A percentile compares a stretch with the other conserved stretches of the same genome.
These are phyloP conservation scores for Rutstroemia sp. DNA, from an alignment of 2,329 filamentous ascomycete species.

Conservation along the genomic window DNA sequence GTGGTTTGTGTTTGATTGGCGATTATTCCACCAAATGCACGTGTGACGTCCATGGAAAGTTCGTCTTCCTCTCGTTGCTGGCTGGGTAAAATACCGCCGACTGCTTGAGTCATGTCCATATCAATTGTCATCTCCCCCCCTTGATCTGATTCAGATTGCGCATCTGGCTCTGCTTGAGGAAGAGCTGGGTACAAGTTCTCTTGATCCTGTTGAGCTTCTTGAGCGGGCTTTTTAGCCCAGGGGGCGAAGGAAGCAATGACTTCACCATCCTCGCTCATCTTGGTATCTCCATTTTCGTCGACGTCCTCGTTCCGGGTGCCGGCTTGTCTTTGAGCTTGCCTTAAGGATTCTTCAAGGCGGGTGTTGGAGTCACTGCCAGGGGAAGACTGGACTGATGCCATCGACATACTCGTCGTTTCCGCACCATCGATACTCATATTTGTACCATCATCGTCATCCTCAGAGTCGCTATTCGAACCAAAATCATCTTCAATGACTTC, in stretches of 20 bases:
- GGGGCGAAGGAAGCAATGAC: constrained; percentile 67
- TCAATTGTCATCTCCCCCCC: constrained; percentile 44
- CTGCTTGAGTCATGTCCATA: constrained; percentile 48
- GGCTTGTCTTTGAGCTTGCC: constrained; percentile 67
- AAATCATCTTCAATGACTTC: constrained; percentile 40
- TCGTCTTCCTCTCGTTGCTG: constrained; percentile 34
- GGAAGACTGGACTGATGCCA: constrained; percentile 52
- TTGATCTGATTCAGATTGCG: constrained; percentile 18
- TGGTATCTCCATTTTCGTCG: constrained; percentile 45
- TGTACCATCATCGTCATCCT: constrained; percentile 69
- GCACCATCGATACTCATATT: constrained; percentile 69
- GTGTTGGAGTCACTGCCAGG: constrained; percentile 59
- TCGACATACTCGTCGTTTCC: constrained; percentile 63
- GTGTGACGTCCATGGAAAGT: constrained; percentile 92
- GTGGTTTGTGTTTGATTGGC: constrained; percentile 16
- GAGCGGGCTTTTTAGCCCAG: constrained; percentile 54
- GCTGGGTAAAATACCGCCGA: constrained; percentile 42
- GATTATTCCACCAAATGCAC: constrained; percentile 73
- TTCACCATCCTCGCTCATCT: constrained; percentile 51
- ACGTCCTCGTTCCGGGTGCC: constrained; percentile 63
- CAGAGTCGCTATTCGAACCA: constrained; percentile 38
- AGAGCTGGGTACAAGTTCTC: constrained; percentile 44
- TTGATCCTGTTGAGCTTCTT: constrained; percentile 34
- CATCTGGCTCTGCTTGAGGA: constrained; percentile 17
- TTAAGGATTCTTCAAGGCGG: constrained; percentile 68